phyloP scores from a whole-genome alignment of 192 early-diverging fungal genomes.

The Coemansia sp. region DNA sequence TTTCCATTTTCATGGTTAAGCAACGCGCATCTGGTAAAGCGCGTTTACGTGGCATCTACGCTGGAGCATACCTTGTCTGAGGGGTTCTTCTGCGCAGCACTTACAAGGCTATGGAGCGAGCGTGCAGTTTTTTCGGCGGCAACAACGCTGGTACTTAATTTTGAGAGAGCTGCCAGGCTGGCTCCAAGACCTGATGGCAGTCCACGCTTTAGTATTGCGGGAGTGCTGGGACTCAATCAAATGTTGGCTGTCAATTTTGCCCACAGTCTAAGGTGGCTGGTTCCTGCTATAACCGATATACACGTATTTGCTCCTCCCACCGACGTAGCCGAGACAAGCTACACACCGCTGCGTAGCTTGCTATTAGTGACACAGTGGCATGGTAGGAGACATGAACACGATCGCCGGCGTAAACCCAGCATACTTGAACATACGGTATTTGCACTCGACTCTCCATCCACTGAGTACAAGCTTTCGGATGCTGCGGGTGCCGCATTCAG shows the following conservation, averaged over 20 bases:
- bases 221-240: not conserved
- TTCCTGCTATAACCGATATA: not conserved
- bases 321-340: not conserved
- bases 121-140: not conserved
- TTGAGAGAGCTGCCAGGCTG: no score
- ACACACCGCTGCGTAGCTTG: not conserved
- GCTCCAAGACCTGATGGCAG: no score
- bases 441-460: not conserved
- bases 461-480: no score
- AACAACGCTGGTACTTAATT: no score
- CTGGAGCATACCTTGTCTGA: not conserved
- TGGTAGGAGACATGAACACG: not conserved
- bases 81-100: not conserved
- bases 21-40: not conserved
- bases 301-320: not conserved
- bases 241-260: not conserved
- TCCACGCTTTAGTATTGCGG: no score
- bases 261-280: not conserved
- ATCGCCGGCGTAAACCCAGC: not conserved
- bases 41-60: no score
- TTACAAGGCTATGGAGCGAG: no score
- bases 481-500: no score
- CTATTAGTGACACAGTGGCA: not conserved
- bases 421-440: no score
- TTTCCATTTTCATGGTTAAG: not conserved